Conservation (phyloP, 2,329 filamentous ascomycete genomes). For the Penicillium corylophilum region DNA sequence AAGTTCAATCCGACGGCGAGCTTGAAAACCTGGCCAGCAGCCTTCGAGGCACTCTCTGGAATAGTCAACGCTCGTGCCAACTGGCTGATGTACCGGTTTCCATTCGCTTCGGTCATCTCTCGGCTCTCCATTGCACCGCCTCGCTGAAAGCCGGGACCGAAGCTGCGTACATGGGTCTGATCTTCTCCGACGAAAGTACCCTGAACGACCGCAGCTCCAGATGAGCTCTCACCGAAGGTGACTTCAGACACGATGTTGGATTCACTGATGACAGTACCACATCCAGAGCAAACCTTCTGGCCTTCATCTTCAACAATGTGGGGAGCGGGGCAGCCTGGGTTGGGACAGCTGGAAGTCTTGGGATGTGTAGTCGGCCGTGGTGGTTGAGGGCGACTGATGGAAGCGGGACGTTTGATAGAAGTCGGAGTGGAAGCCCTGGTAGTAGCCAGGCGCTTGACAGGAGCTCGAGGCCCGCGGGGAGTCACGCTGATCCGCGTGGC, state of each 20-base stretch:
- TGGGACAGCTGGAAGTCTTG: conserved; percentile 45
- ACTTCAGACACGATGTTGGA: conserved; percentile 90
- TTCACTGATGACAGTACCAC: conserved; percentile 80
- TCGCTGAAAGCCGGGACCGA: conserved; percentile 48
- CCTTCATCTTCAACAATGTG: conserved; percentile 49
- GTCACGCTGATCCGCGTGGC: conserved; percentile 34
- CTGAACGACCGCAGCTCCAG: conserved; percentile 84
- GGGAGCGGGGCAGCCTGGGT: conserved; percentile 46
- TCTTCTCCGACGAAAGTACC: conserved; percentile 84
- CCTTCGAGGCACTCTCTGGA: conserved; percentile 62
- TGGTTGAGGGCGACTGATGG: conserved; percentile 30
- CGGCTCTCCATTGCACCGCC: conserved; percentile 51
- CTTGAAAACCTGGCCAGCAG: conserved; percentile 72
- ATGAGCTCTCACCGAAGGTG: conserved; percentile 82
- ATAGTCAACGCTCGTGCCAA: conserved; percentile 43
- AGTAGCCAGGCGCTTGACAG: conserved; percentile 42
- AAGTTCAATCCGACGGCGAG: conserved; percentile 73
- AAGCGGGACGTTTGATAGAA: conserved; percentile 40
- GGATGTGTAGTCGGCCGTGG: conserved; percentile 36
- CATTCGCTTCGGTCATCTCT: conserved; percentile 48
- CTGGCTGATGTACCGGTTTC: conserved; percentile 45
- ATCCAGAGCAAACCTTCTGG: conserved; percentile 69
- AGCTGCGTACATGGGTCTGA: conserved; percentile 73
- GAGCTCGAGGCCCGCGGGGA: conserved; percentile 26
- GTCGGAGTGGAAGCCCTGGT: conserved; percentile 38